These are phyloP conservation scores for Scheffersomyces ergatensis DNA, from an alignment of 805 yeast species.

Conservation along the genomic window DNA sequence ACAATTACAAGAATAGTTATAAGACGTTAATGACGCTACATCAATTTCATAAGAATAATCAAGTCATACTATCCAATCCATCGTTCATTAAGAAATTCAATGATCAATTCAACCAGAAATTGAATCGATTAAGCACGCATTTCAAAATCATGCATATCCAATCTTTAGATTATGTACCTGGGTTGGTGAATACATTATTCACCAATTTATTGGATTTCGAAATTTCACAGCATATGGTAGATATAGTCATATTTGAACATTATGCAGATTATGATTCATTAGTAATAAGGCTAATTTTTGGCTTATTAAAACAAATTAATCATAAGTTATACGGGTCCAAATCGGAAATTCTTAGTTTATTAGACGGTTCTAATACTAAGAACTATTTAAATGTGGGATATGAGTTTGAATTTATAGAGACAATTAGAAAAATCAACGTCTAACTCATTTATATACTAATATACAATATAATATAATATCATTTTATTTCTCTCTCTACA, in stretches of 20 bases:
- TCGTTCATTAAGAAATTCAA: constrained; percentile 38
- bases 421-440: constrained; percentile 24
- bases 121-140: constrained; percentile 47
- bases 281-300: constrained; percentile 52
- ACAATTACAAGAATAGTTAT: constrained; percentile 27
- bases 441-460: too few species aligned
- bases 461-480: too few species aligned
- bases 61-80: background rate
- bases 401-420: constrained; percentile 45
- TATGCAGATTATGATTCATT: constrained; percentile 61
- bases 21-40: constrained; percentile 40
- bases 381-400: constrained; percentile 48
- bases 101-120: constrained; percentile 41
- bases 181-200: constrained; percentile 43
- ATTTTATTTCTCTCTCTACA: too few species aligned
- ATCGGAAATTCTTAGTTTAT: constrained; percentile 41
- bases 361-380: constrained; percentile 10
- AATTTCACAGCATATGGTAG: constrained; percentile 48
- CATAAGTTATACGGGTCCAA: constrained; percentile 49
- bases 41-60: constrained; percentile 23
- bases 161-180: constrained; percentile 41
- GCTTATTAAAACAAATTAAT: constrained; percentile 46
- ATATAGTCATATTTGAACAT: constrained; percentile 60
- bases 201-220: constrained; percentile 46
- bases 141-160: constrained; percentile 41